A percentile compares a stretch with the other conserved stretches of the same genome.
Evolutionary conservation across 495 filamentous ascomycete genomes (phyloP).

Genomic region (Podospora didyma): DNA sequence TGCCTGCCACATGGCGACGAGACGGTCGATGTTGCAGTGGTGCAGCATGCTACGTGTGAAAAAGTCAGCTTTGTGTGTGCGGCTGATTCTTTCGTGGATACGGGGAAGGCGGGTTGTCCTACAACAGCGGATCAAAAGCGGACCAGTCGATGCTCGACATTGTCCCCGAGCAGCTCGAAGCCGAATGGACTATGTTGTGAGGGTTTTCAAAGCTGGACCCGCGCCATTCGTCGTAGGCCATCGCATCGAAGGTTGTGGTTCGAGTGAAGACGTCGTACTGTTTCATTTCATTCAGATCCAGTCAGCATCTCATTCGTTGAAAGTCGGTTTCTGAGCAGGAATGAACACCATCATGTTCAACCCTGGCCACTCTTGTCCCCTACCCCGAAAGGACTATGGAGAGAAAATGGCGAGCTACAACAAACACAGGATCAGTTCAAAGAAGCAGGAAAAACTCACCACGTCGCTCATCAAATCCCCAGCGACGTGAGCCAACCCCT

Average conservation of each 20-base stretch:
- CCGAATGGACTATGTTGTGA: conserved; percentile 31
- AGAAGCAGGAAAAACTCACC: conserved; percentile 18
- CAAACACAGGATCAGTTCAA: too few species aligned
- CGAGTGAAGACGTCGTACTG: conserved; percentile 37
- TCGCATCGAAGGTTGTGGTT: conserved; percentile 26
- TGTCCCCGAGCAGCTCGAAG: conserved; percentile 28
- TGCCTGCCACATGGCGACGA: conserved; percentile 42
- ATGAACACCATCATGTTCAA: too few species aligned
- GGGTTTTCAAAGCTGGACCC: conserved; percentile 34
- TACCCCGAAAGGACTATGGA: too few species aligned
- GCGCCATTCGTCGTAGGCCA: conserved; percentile 24
- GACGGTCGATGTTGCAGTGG: conserved; percentile 46
- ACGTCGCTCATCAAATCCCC: conserved; percentile 24
- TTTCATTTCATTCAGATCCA: too few species aligned
- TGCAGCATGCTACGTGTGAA: conserved; percentile 41
- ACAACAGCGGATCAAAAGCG: conserved; percentile 38
- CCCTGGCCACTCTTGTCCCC: too few species aligned
- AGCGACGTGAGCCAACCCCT: conserved; percentile 8
- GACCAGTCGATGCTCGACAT: conserved; percentile 27
- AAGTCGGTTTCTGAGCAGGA: too few species aligned
- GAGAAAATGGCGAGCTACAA: too few species aligned
- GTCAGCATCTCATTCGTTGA: too few species aligned
- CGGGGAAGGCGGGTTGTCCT: conserved; percentile 12
- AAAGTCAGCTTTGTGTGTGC: too few species aligned
- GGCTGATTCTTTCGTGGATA: too few species aligned